Base-by-base conservation (phyloP, 2,329 filamentous ascomycete genomes). In the Pyrenophora tritici-repentis region DNA sequence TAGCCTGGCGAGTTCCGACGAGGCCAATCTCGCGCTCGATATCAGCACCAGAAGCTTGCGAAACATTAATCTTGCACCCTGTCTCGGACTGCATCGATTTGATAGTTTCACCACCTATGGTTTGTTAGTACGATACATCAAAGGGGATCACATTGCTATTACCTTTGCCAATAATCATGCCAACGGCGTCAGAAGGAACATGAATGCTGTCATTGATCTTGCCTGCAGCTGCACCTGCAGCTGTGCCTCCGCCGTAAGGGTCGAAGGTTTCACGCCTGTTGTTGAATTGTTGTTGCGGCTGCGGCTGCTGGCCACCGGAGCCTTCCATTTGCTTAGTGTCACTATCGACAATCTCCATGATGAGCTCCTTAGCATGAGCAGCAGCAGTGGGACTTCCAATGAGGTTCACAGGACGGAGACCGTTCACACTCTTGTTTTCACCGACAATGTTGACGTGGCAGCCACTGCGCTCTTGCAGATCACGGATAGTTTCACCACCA, bases 361-460 rank as follows among this genome's bases (percentile, higher is more conserved):
- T 96, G 55, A 93, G 78, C 61, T 94, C 89, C 75, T 94, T 93
- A 33, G 91, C 91, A 56, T 85, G 83, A 39, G 85, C 85, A 41
- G 90, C 88, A 44, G 90, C 87, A 64, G 87, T 83, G 35, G 83
- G 83, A 35, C 86, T 86, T 52, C 91, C 91, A 62, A 96, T 96
- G 41, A 96, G 81, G 71, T 96, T 96, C 57, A 96, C 91, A 22
- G 92, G 91, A 42, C 91, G 86, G 55, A 96, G 80, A 37, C 91
- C 91, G 68, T 95, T 95, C 61, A 96, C 84, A 69, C 90, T 96
- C 81, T 96, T 95, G 61, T 90, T 90, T 76, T 96, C 91, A 65
- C 89, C 89, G 34, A 96, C 90, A 67, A 96, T 96, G 73, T 96
- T 96, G 72, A 96, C 91, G 73, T 96, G 92, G 72, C 91, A 96